A percentile compares a stretch with the other conserved stretches of the same genome.
Evolutionary conservation across 78 protist species (phyloP).

Genomic region (Polysphondylium violaceum): DNA sequence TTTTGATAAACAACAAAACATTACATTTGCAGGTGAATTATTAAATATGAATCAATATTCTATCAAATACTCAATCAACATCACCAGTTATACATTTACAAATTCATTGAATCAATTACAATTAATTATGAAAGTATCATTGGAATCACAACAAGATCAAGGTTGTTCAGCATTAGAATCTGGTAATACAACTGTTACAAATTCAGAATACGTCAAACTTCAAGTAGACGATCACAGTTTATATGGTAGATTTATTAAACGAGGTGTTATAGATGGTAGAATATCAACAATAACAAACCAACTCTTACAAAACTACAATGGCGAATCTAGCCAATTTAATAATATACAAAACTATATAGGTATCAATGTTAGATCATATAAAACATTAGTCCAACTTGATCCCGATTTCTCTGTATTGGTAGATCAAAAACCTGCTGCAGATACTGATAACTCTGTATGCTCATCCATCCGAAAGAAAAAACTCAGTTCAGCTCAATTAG

Average conservation of each 20-base stretch:
- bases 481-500: background rate
- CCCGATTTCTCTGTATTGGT: constrained; percentile 27
- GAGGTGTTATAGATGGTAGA: constrained; percentile 8
- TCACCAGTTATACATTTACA: background rate
- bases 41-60: constrained; percentile 1
- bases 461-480: background rate
- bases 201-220: background rate
- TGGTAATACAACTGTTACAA: background rate
- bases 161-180: constrained; percentile 6
- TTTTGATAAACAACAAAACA: background rate
- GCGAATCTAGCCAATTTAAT: too few species aligned
- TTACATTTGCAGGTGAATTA: constrained; percentile 28
- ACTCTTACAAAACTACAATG: background rate
- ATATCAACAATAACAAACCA: background rate
- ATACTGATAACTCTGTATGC: background rate
- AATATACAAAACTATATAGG: background rate
- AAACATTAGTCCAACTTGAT: background rate
- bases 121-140: constrained; percentile 17
- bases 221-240: constrained; percentile 18
- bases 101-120: background rate
- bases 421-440: background rate
- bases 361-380: constrained; percentile 21
- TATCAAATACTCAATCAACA: constrained; percentile 20
- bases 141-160: background rate
- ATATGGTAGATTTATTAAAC: constrained; percentile 33